Percentiles rank a stretch among this genome's conserved stretches.
phyloP scores from a whole-genome alignment of 1,139 yeast species.

The Hemisphaericaspora xylofermentans region DNA sequence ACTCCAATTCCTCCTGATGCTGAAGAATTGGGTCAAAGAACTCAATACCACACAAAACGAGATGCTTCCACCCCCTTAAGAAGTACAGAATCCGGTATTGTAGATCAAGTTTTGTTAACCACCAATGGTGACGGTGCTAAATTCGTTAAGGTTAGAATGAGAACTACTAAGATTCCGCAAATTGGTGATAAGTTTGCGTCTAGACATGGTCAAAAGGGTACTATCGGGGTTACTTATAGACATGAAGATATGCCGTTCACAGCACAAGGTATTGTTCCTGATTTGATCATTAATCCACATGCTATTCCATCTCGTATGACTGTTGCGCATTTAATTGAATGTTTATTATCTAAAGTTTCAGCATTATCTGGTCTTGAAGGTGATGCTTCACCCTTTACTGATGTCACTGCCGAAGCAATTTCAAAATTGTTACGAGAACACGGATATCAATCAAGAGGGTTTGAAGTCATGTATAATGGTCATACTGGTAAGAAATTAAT shows the following conservation, averaged over 20 bases:
- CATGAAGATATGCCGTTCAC: conserved; percentile 99
- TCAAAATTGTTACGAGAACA: conserved; percentile 89
- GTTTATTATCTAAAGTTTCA: conserved; percentile 92
- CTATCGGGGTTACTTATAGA: conserved; percentile 97
- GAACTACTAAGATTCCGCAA: conserved; percentile 97
- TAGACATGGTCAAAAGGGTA: conserved; percentile 99
- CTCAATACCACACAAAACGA: conserved; percentile 95
- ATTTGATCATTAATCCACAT: conserved; percentile 95
- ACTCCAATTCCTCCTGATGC: conserved; percentile 98
- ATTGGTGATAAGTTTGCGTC: conserved; percentile 99
- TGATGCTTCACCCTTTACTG: conserved; percentile 98
- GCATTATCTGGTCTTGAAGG: conserved; percentile 95
- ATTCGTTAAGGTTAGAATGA: conserved; percentile 96
- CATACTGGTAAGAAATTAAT: conserved; percentile 96
- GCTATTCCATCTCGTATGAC: conserved; percentile 99
- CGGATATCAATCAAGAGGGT: conserved; percentile 97
- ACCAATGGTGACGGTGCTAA: conserved; percentile 98
- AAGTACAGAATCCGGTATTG: conserved; percentile 97
- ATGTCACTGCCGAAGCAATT: conserved; percentile 95
- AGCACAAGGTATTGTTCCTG: conserved; percentile 96
- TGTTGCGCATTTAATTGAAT: conserved; percentile 98
- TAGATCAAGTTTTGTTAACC: conserved; percentile 93
- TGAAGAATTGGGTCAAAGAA: conserved; percentile 97
- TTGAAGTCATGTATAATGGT: conserved; percentile 97
- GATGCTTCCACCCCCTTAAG: conserved; percentile 98